These are phyloP conservation scores for Starmera caribaea DNA, from an alignment of 805 yeast species.

Conservation along the genomic window DNA sequence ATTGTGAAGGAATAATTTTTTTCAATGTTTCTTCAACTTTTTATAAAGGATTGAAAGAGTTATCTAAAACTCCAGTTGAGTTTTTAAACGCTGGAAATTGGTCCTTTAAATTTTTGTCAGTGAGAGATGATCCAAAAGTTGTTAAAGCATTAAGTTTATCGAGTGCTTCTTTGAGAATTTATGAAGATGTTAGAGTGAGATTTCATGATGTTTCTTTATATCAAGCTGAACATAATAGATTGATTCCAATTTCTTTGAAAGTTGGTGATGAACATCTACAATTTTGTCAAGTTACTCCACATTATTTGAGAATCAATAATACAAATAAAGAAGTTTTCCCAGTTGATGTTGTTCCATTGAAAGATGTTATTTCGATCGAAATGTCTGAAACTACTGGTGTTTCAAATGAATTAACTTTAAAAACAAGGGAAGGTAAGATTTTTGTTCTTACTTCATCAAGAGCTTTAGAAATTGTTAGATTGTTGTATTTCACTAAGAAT, in stretches of 20 bases:
- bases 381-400: conserved; percentile 36
- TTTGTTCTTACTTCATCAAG: conserved; percentile 39
- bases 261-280: conserved; percentile 67
- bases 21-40: conserved; percentile 26
- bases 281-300: conserved; percentile 35
- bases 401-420: conserved; percentile 40
- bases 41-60: conserved; percentile 15
- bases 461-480: conserved; percentile 57
- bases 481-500: conserved; percentile 58
- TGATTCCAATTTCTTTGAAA: conserved; percentile 50
- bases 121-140: conserved; percentile 33
- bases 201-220: conserved; percentile 43
- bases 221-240: conserved; percentile 37
- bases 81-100: conserved; percentile 18
- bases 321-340: conserved; percentile 26
- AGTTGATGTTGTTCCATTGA: conserved; percentile 34
- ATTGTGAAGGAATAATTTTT: conserved; percentile 45
- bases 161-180: conserved; percentile 29
- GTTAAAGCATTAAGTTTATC: conserved; percentile 37
- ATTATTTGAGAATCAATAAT: conserved; percentile 26
- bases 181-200: conserved; percentile 41
- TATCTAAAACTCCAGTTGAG: conserved; percentile 16
- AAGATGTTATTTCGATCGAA: conserved; percentile 29
- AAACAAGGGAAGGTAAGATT: conserved; percentile 23
- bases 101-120: conserved; percentile 32